Evolutionary conservation across 169 alveolate genomes (phyloP).

Genomic region (Pseudocohnilembus persalinus): DNA sequence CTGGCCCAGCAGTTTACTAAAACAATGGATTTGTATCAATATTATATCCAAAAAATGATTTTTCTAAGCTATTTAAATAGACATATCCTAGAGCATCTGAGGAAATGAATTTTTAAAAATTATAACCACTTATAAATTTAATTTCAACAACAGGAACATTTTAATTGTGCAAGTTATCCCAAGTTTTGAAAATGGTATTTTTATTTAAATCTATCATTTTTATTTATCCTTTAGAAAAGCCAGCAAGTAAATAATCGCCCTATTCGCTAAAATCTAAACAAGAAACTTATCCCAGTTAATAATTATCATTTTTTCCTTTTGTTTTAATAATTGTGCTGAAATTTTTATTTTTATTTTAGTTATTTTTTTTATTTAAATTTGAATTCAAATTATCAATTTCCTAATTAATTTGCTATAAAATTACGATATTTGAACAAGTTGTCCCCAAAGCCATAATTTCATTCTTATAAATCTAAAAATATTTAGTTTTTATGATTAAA

Average conservation of each 20-base stretch:
- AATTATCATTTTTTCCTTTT: no score
- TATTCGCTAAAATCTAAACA: background rate
- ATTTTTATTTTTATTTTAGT: no score
- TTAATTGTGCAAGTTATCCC: background rate
- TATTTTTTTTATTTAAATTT: no score
- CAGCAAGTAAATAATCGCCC: background rate
- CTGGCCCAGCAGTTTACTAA: background rate
- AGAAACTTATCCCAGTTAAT: background rate
- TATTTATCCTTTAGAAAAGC: background rate
- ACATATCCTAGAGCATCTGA: background rate
- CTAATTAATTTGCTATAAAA: no score
- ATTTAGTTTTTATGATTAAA: no score
- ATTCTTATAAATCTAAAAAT: no score
- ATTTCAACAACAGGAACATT: background rate
- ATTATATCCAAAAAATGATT: background rate
- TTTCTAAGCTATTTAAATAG: background rate
- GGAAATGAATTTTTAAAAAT: background rate
- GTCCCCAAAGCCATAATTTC: background rate
- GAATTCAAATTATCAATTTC: no score
- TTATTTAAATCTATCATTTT: background rate
- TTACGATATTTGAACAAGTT: background rate
- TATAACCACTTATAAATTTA: no score
- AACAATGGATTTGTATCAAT: background rate
- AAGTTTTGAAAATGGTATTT: no score
- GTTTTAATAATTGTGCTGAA: no score